Evolutionary conservation across 768 basidiomycete species (phyloP).

Genomic region (Phanerodontia chrysosporium): DNA sequence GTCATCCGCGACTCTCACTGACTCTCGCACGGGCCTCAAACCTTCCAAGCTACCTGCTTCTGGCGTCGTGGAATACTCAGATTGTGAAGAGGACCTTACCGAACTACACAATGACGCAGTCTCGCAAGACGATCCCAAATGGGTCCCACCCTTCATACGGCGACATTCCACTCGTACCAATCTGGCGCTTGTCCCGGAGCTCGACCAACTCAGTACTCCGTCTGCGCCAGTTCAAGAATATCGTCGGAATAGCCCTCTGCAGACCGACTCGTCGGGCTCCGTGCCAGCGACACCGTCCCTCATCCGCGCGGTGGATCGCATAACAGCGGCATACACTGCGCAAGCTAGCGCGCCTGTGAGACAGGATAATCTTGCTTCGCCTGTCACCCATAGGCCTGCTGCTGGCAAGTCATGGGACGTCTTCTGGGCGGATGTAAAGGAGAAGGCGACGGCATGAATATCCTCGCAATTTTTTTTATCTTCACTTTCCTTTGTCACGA

Average conservation of each 20-base stretch:
- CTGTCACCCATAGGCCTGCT: background rate
- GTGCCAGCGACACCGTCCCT: conserved; percentile 64
- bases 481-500: background rate
- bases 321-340: conserved; percentile 36
- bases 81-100: conserved; percentile 29
- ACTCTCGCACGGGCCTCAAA: conserved; percentile 13
- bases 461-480: background rate
- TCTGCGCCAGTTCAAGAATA: too few species aligned
- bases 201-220: too few species aligned
- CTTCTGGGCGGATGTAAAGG: conserved; percentile 13
- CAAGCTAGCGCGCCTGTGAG: conserved; percentile 46
- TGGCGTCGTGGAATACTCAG: conserved; percentile 26
- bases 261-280: conserved; percentile 20
- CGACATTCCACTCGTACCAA: conserved; percentile 27
- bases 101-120: background rate
- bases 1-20: conserved; percentile 21
- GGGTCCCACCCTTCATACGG: conserved; percentile 50
- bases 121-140: conserved; percentile 27
- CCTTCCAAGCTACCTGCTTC: conserved; percentile 12
- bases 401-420: conserved; percentile 1
- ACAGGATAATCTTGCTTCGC: background rate
- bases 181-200: conserved; percentile 6
- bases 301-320: conserved; percentile 57
- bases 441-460: conserved; percentile 2
- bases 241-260: background rate